These are phyloP conservation scores for Carex scoparia DNA, from an alignment of 176 grass and related monocot genomes.

Conservation along the genomic window DNA sequence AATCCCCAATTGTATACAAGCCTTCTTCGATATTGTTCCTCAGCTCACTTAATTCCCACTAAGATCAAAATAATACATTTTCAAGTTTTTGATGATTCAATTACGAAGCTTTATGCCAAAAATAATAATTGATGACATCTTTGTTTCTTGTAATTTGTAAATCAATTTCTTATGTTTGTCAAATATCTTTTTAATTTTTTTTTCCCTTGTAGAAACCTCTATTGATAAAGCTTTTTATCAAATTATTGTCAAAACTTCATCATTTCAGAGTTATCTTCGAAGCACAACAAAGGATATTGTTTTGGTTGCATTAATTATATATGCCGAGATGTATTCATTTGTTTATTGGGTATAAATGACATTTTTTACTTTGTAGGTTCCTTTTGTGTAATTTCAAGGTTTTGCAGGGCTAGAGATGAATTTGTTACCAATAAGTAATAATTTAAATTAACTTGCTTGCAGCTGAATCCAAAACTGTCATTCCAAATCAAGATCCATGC, in stretches of 20 bases:
- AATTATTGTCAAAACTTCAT: neutral
- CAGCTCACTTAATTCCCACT: too few relatives aligned
- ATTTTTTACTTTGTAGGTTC: neutral
- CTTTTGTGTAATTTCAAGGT: neutral
- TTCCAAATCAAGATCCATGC: slow-evolving; percentile 87
- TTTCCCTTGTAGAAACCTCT: neutral
- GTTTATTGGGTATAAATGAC: neutral
- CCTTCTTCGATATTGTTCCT: too few relatives aligned
- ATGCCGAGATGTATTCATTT: neutral
- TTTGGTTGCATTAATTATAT: neutral
- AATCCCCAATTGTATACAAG: too few relatives aligned
- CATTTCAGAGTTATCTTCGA: neutral
- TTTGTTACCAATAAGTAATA: neutral
- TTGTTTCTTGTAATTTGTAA: neutral
- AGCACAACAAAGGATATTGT: neutral
- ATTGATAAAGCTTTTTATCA: neutral
- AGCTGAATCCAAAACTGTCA: slow-evolving; percentile 49
- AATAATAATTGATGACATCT: too few relatives aligned
- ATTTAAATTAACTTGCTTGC: slow-evolving; percentile 4
- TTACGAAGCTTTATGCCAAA: too few relatives aligned
- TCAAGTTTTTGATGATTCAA: too few relatives aligned
- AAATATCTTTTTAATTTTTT: neutral
- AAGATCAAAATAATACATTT: neutral
- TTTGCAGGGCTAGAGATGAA: neutral
- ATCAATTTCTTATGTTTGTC: neutral